Conservation (phyloP, 2,329 filamentous ascomycete species). For the Calonectria honghensis region DNA sequence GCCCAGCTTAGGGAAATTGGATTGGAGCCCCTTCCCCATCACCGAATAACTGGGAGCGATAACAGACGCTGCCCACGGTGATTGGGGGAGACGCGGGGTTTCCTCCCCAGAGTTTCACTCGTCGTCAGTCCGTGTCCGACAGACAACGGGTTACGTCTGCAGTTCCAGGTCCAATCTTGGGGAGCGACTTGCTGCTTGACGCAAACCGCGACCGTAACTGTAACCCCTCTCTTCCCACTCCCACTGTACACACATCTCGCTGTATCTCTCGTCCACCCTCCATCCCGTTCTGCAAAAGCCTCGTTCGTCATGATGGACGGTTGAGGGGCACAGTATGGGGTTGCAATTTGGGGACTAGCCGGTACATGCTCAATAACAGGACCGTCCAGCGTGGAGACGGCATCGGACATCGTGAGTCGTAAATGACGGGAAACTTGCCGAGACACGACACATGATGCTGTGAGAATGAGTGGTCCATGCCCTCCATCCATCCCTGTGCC, state of each 20-base stretch:
- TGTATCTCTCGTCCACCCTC: slow-evolving; percentile 1
- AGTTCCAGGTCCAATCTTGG: slow-evolving; percentile 10
- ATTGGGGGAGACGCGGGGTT: not conserved
- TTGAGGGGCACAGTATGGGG: slow-evolving; percentile 31
- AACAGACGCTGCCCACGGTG: not conserved
- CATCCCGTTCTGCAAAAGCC: slow-evolving; percentile 19
- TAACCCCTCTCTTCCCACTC: slow-evolving; percentile 3
- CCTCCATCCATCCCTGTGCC: slow-evolving; percentile 12
- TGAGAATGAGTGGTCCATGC: slow-evolving; percentile 32
- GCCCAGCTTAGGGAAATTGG: slow-evolving; percentile 12
- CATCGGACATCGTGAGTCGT: slow-evolving; percentile 36
- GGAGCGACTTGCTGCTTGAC: slow-evolving; percentile 11
- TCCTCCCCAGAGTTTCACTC: slow-evolving; percentile 35
- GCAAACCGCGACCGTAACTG: slow-evolving; percentile 17
- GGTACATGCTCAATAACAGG: slow-evolving; percentile 20
- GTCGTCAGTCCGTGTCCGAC: slow-evolving; percentile 13
- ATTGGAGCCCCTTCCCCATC: not conserved
- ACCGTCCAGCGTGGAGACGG: slow-evolving; percentile 27
- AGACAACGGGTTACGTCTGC: not conserved
- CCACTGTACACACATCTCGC: slow-evolving; percentile 21
- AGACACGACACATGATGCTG: slow-evolving; percentile 49
- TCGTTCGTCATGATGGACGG: slow-evolving; percentile 27
- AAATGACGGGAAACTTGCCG: slow-evolving; percentile 40
- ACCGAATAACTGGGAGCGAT: slow-evolving; percentile 13
- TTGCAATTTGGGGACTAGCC: slow-evolving; percentile 7